Conservation (phyloP, 73 alveolate species). For the Paraurostyla sp. region DNA sequence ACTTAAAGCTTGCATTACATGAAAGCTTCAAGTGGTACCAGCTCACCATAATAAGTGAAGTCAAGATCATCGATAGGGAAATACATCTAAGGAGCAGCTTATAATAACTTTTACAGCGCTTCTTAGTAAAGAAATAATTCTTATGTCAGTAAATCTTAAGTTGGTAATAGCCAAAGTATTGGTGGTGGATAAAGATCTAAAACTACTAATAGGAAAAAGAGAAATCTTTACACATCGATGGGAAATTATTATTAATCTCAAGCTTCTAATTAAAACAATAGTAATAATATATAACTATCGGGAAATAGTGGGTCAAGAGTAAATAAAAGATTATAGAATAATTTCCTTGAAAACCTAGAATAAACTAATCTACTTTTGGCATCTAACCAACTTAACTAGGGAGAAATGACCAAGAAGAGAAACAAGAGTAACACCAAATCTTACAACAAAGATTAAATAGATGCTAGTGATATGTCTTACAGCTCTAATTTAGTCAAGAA, state of each 20-base stretch:
- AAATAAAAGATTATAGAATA: background rate
- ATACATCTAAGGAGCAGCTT: constrained; percentile 12
- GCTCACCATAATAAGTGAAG: constrained; percentile 43
- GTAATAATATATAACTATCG: background rate
- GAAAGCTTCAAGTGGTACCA: constrained; percentile 42
- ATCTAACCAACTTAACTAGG: constrained; percentile 2
- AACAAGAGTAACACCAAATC: constrained; percentile 19
- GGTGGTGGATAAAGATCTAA: constrained; percentile 21
- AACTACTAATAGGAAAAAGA: constrained; percentile 41
- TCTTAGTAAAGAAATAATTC: background rate
- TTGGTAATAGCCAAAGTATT: background rate
- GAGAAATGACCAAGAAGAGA: constrained; percentile 28
- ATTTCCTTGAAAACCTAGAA: constrained; percentile 18
- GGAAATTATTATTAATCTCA: constrained; percentile 40
- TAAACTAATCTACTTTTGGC: background rate
- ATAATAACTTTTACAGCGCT: background rate
- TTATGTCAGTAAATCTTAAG: constrained; percentile 22
- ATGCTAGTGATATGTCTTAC: background rate
- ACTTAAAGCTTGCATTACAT: constrained; percentile 29
- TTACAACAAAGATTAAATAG: constrained; percentile 9
- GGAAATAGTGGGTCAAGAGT: constrained; percentile 34
- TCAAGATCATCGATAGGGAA: constrained; percentile 50
- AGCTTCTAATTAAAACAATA: background rate
- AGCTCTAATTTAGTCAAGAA: background rate
- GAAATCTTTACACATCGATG: constrained; percentile 50